These are phyloP conservation scores for Wallacemonas collosoma DNA, from an alignment of 208 protist species.

Conservation along the genomic window DNA sequence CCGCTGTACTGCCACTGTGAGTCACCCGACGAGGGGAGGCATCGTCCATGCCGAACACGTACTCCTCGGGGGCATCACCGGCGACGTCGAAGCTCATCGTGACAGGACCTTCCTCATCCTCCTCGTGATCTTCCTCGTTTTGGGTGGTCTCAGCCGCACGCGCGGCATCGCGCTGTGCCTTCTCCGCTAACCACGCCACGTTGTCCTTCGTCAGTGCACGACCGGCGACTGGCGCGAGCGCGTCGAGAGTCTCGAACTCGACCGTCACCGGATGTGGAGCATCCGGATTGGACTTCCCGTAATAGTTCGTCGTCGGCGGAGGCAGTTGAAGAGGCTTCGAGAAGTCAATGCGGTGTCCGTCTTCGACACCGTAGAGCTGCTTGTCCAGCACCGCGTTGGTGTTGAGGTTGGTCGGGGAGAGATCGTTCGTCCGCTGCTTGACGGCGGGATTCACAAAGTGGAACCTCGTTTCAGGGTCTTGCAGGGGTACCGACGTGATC, in stretches of 20 bases:
- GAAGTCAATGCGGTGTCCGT: slow-evolving; percentile 47
- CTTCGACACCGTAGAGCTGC: slow-evolving; percentile 11
- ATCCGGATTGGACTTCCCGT: slow-evolving; percentile 62
- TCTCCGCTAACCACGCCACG: slow-evolving; percentile 39
- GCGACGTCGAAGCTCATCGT: slow-evolving; percentile 15
- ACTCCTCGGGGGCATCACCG: slow-evolving; percentile 68
- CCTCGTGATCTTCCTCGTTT: slow-evolving; percentile 10
- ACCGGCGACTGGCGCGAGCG: slow-evolving; percentile 58
- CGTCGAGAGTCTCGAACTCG: slow-evolving; percentile 56
- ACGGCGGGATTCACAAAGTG: slow-evolving; percentile 82
- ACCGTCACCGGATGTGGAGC: slow-evolving; percentile 68
- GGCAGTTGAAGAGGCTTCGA: slow-evolving; percentile 59
- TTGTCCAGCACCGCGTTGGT: slow-evolving; percentile 37
- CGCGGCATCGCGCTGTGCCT: slow-evolving; percentile 17
- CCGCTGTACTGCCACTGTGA: slow-evolving; percentile 15
- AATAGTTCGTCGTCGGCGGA: slow-evolving; percentile 52
- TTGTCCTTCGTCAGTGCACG: slow-evolving; percentile 73
- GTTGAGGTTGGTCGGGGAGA: slow-evolving; percentile 37
- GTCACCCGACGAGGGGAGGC: slow-evolving; percentile 29
- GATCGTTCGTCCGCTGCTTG: slow-evolving; percentile 1
- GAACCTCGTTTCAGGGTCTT: slow-evolving; percentile 79
- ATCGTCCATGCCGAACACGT: slow-evolving; percentile 64
- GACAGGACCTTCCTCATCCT: slow-evolving; percentile 16
- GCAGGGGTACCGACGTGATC: slow-evolving; percentile 63
- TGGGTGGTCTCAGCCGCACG: slow-evolving; percentile 6